Conservation (phyloP, 768 basidiomycete species). For the Russula sp. region DNA sequence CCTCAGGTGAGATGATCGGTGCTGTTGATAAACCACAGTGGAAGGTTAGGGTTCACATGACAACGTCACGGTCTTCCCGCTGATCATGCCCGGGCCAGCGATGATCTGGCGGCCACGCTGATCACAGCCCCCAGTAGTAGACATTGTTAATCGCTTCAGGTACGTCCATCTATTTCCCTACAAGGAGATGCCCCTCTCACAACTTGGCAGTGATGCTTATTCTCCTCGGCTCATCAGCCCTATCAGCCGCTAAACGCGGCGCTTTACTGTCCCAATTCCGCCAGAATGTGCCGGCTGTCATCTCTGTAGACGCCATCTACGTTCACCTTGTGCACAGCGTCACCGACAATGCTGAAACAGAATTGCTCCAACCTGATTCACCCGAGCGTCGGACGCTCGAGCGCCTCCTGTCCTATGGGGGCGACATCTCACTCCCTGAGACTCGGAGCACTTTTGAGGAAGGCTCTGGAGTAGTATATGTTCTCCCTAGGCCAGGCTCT, state of each 20-base stretch:
- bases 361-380: constrained; percentile 43
- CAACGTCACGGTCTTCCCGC: not conserved
- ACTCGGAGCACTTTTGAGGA: constrained; percentile 37
- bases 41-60: constrained; percentile 1
- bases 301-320: constrained; percentile 75
- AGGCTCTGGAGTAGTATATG: constrained; percentile 49
- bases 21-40: not conserved
- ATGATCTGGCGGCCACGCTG: not conserved
- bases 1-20: not conserved
- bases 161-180: not conserved
- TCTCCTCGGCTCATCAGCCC: constrained; percentile 67
- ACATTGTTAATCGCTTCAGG: not conserved
- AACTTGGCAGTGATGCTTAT: constrained; percentile 55
- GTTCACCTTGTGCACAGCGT: constrained; percentile 76
- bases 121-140: not conserved
- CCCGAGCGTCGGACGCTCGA: constrained; percentile 49
- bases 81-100: not conserved
- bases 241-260: constrained; percentile 66
- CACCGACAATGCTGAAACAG: constrained; percentile 39
- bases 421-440: constrained; percentile 49
- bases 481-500: constrained; percentile 81
- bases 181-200: not conserved
- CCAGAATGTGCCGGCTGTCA: constrained; percentile 43
- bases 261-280: constrained; percentile 59
- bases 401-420: constrained; percentile 79